Conservation (phyloP, 2,329 filamentous ascomycete genomes). For the Dactylonectria macrodidyma region DNA sequence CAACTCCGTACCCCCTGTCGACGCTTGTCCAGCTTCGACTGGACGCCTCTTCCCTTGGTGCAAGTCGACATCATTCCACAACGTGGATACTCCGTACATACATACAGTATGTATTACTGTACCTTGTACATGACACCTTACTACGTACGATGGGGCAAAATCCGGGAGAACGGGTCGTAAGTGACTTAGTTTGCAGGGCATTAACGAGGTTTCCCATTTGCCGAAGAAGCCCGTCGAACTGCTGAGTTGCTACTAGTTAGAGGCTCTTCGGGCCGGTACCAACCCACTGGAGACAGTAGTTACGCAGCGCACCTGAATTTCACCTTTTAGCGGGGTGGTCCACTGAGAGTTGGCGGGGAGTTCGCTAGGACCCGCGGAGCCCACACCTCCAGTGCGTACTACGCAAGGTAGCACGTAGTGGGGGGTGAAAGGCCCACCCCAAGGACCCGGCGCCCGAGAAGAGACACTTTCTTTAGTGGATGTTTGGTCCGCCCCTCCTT, state of each 20-base stretch:
- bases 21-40: not conserved
- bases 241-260: not conserved
- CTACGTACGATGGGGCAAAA: not conserved
- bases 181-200: not conserved
- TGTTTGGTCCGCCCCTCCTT: not conserved
- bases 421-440: not conserved
- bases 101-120: too few species aligned
- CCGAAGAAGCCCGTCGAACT: not conserved
- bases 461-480: not conserved
- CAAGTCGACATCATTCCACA: slow-evolving; percentile 16
- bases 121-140: too few species aligned
- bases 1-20: slow-evolving; percentile 11
- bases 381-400: not conserved
- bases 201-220: not conserved
- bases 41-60: slow-evolving; percentile 1
- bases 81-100: not conserved
- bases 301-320: not conserved
- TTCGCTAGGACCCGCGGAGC: not conserved
- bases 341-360: not conserved
- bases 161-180: not conserved
- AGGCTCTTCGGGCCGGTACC: too few species aligned
- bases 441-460: not conserved
- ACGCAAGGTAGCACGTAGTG: too few species aligned
- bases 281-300: not conserved
- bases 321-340: not conserved